These are phyloP conservation scores for Saturnispora diversa DNA, from an alignment of 805 yeast genomes.

Conservation along the genomic window DNA sequence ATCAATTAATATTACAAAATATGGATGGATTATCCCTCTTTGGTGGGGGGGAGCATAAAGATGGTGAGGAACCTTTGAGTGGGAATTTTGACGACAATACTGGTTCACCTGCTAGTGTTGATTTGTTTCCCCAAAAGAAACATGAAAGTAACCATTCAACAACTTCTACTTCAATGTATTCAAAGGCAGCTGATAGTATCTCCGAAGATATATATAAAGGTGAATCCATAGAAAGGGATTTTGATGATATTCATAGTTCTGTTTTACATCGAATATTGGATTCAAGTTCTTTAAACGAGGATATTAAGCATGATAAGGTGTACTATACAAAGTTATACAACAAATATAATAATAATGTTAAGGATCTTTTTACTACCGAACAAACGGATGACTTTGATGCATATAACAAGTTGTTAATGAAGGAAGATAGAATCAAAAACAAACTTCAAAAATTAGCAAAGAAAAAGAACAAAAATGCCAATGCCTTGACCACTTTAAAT, in stretches of 20 bases:
- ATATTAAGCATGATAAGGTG: slow-evolving; percentile 12
- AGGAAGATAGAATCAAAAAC: slow-evolving; percentile 23
- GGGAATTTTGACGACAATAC: neutral
- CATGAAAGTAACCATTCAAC: neutral
- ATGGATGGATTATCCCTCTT: slow-evolving; percentile 9
- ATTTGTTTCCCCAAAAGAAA: slow-evolving; percentile 3
- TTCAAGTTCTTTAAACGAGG: slow-evolving; percentile 13
- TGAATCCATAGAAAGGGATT: neutral
- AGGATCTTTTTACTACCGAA: neutral
- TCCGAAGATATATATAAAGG: too few species aligned
- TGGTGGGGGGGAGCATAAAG: neutral
- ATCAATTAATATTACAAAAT: neutral
- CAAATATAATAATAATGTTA: slow-evolving; percentile 11
- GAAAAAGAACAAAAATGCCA: slow-evolving; percentile 7
- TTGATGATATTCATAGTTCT: slow-evolving; percentile 19
- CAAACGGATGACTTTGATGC: slow-evolving; percentile 25
- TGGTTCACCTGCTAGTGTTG: neutral
- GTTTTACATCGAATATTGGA: slow-evolving; percentile 21
- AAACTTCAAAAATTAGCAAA: slow-evolving; percentile 16
- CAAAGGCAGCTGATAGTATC: neutral
- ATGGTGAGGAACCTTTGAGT: neutral
- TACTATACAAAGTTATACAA: slow-evolving; percentile 24
- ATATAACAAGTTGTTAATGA: slow-evolving; percentile 21
- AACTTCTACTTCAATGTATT: neutral
- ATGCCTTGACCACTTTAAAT: slow-evolving; percentile 16